Evolutionary conservation across 2,329 filamentous ascomycete genomes (phyloP).

Genomic region (Venturia nashicola): DNA sequence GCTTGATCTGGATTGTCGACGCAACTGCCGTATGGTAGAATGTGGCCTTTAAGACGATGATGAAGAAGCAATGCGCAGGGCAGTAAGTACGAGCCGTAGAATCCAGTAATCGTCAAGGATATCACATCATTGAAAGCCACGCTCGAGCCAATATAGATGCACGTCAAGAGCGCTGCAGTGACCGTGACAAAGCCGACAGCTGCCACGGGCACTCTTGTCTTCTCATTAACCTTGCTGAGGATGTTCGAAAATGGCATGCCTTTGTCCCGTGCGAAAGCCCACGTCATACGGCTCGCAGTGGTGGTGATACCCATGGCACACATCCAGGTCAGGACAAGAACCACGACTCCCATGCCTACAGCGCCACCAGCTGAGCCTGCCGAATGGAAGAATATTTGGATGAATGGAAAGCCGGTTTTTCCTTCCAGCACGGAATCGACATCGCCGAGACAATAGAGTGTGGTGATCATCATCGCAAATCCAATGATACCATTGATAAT

Average conservation of each 20-base stretch:
- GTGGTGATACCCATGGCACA: conserved; percentile 22
- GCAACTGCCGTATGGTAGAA: conserved; percentile 26
- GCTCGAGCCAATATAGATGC: conserved; percentile 30
- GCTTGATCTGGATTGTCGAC: conserved; percentile 12
- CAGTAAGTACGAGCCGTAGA: conserved; percentile 33
- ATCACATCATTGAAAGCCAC: conserved; percentile 35
- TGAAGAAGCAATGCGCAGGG: conserved; percentile 28
- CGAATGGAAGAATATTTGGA: conserved; percentile 11
- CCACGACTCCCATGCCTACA: conserved; percentile 8
- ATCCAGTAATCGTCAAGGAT: conserved; percentile 29
- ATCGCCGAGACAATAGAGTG: conserved; percentile 17
- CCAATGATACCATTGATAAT: conserved; percentile 12
- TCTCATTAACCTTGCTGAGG: conserved; percentile 15
- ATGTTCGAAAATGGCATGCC: conserved; percentile 6
- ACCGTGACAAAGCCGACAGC: conserved; percentile 38
- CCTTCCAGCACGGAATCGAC: conserved; percentile 2
- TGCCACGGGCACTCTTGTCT: conserved; percentile 18
- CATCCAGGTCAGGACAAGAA: conserved; percentile 20
- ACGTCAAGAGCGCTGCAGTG: conserved; percentile 32
- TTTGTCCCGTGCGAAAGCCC: conserved; percentile 12
- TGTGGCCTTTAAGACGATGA: conserved; percentile 26
- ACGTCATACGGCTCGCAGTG: conserved; percentile 10
- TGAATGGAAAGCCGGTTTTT: conserved; percentile 9
- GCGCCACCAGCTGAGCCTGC: background rate
- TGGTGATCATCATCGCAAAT: conserved; percentile 14